Base-by-base conservation (phyloP, 2,329 filamentous ascomycete genomes). In the Cladosporium halotolerans region DNA sequence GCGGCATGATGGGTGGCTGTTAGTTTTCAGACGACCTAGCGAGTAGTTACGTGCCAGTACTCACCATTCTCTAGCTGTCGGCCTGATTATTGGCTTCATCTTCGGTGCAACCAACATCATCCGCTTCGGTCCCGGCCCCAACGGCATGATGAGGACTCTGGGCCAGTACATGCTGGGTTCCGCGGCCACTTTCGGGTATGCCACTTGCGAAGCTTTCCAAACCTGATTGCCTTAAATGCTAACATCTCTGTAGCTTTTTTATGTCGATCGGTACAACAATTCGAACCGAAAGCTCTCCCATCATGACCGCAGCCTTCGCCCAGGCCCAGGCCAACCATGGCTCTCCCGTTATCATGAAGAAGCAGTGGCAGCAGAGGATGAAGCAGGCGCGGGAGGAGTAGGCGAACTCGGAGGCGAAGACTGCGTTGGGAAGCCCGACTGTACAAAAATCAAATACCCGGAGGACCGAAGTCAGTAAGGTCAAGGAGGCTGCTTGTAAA, bases 201-300 rank as follows among this genome's bases (percentile, higher is more conserved):
- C 63, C 49, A 16, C 8, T 2, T 16, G 49, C n/a, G 31, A 46
- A 39, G 41, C 11, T 9, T 18, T 19, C 4, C 13, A 45, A 8
- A 36, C 23, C 16, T 41, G 5, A 7, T 1, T 28, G 5, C 23
- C 23, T 28, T 28, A 4, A 42, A 32, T n/a, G 52, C 62, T 69
- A 52, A 66, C 62, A 36, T n/a, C 7, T 13, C 0, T 10, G 4
- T 61, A 84, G 81, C 52, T 96, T 97, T 76, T 99, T 99, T 80
- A 99, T 99, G 93, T 92, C 89, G 54, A 96, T 99, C 63, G 93
- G 93, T 62, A 96, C 89, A 63, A 91, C 95, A 42, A 96, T 99
- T 66, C 87, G 93, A 68, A 91, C 89, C 56, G 93, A 99, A 64
- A 84, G 88, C 60, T 88, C 89, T 41, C 84, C 86, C 36, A 84